A percentile compares a stretch with the other conserved stretches of the same genome.
Conservation (phyloP, 768 basidiomycete species). For the Harrya chromipes region DNA sequence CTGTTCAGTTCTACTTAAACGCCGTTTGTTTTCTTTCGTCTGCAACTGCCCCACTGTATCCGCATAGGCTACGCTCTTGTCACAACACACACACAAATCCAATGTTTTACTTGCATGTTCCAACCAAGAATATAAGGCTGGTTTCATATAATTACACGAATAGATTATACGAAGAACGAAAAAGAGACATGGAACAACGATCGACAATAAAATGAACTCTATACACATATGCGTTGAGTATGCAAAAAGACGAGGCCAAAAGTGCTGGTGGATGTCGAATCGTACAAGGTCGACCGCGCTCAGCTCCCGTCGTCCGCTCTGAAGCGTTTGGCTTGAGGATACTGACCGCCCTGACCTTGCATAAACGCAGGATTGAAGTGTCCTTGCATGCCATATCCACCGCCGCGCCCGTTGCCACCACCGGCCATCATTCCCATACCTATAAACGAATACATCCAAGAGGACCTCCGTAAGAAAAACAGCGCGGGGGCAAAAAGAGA, state of each 20-base stretch:
- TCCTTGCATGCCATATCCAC: conserved; percentile 52
- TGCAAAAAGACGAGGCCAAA: neutral
- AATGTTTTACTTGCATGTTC: neutral
- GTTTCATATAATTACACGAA: conserved; percentile 25
- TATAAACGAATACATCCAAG: conserved; percentile 33
- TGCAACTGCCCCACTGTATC: conserved; percentile 14
- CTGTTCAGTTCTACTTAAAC: neutral
- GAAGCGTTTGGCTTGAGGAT: conserved; percentile 50
- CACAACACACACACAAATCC: neutral
- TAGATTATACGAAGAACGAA: conserved; percentile 16
- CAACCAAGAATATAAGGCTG: too few species aligned
- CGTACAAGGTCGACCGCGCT: neutral
- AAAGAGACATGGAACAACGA: conserved; percentile 8
- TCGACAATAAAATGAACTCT: conserved; percentile 7
- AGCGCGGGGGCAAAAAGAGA: conserved; percentile 12
- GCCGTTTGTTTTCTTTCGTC: neutral
- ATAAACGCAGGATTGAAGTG: conserved; percentile 79
- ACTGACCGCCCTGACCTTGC: conserved; percentile 43
- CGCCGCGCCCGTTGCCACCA: conserved; percentile 34
- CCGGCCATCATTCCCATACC: conserved; percentile 54
- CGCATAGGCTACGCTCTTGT: conserved; percentile 5
- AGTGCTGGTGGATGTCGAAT: neutral
- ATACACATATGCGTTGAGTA: neutral
- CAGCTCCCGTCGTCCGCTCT: conserved; percentile 50
- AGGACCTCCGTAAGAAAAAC: conserved; percentile 32